Evolutionary conservation across 2,329 filamentous ascomycete species (phyloP).

Genomic region (Trichoderma asperellum): DNA sequence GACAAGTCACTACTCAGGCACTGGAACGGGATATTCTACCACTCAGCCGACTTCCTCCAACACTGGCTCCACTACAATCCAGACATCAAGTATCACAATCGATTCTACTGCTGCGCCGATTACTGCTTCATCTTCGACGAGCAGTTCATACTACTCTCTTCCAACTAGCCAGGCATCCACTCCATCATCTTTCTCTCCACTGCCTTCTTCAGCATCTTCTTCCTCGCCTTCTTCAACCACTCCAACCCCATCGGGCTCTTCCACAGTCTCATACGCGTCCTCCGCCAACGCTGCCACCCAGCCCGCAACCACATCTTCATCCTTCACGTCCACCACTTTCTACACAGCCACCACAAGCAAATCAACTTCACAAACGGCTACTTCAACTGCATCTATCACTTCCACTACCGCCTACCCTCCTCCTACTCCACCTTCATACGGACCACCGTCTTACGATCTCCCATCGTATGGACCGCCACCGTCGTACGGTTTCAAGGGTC

Average conservation of each 20-base stretch:
- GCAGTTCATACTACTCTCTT: neutral
- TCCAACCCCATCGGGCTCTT: neutral
- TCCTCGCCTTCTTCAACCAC: neutral
- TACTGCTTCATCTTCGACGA: neutral
- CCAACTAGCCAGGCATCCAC: neutral
- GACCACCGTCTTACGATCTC: slow-evolving; percentile 35
- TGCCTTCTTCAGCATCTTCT: neutral
- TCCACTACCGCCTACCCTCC: slow-evolving; percentile 4
- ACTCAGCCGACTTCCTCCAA: neutral
- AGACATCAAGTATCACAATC: neutral
- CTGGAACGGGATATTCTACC: neutral
- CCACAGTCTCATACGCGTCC: slow-evolving; percentile 28
- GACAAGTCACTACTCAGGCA: neutral
- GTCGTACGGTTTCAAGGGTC: slow-evolving; percentile 32
- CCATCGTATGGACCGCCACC: slow-evolving; percentile 31
- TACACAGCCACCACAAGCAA: slow-evolving; percentile 31
- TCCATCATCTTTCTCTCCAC: neutral
- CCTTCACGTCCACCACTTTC: slow-evolving; percentile 34
- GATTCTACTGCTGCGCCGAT: neutral
- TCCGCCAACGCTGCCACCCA: slow-evolving; percentile 30
- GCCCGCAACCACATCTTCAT: neutral
- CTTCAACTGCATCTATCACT: neutral
- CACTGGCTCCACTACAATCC: neutral
- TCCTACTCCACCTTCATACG: slow-evolving; percentile 29
- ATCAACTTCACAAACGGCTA: neutral